A percentile compares a stretch with the other conserved stretches of the same genome.
Conservation (phyloP, 2,329 filamentous ascomycete species). For the Fusarium burgessii region DNA sequence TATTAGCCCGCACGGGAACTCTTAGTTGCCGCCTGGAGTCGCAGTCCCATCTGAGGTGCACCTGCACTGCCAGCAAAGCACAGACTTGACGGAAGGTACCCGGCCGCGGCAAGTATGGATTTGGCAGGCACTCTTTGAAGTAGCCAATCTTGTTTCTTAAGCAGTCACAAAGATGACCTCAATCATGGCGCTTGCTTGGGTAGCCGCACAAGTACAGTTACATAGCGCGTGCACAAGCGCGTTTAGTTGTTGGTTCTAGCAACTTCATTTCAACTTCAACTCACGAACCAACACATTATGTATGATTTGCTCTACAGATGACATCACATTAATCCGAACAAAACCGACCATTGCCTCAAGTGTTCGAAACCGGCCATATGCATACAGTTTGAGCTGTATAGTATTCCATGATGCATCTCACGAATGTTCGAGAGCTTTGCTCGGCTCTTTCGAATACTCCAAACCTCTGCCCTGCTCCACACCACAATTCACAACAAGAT, state of each 20-base stretch:
- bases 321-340: neutral
- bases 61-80: neutral
- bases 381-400: neutral
- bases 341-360: neutral
- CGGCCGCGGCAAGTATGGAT: conserved; percentile 42
- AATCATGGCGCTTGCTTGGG: conserved; percentile 30
- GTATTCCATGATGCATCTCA: neutral
- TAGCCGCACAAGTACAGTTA: conserved; percentile 4
- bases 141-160: conserved; percentile 9
- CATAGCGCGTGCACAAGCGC: conserved; percentile 33
- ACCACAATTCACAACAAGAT: neutral
- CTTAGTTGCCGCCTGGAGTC: conserved; percentile 16
- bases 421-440: neutral
- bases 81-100: conserved; percentile 12
- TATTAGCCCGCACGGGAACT: conserved; percentile 16
- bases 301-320: neutral
- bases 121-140: conserved; percentile 26
- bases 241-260: conserved; percentile 23
- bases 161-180: conserved; percentile 16
- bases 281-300: conserved; percentile 8
- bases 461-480: neutral
- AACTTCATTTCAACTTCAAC: conserved; percentile 26
- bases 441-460: neutral
- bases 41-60: neutral
- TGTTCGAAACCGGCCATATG: neutral